These are phyloP conservation scores for Trametes meyenii DNA, from an alignment of 768 basidiomycete genomes.

Conservation along the genomic window DNA sequence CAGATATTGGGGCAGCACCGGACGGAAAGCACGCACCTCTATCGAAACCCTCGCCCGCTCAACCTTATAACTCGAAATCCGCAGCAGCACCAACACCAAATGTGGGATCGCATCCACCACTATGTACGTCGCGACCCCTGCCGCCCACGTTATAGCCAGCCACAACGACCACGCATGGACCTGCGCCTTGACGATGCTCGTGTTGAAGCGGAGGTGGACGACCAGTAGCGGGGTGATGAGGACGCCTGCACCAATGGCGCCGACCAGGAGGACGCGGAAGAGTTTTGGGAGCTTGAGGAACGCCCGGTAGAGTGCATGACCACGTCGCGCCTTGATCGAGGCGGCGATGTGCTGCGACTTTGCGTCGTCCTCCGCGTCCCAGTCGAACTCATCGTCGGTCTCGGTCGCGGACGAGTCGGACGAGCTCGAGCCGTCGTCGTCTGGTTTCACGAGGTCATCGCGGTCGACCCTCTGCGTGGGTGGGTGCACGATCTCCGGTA, in stretches of 20 bases:
- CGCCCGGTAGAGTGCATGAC: conserved; percentile 60
- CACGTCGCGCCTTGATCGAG: conserved; percentile 56
- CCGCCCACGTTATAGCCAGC: conserved; percentile 68
- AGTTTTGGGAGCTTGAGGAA: conserved; percentile 69
- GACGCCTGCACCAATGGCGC: conserved; percentile 60
- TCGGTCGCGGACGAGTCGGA: conserved; percentile 50
- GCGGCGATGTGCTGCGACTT: conserved; percentile 30
- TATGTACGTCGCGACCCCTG: conserved; percentile 60
- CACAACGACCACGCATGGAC: conserved; percentile 71
- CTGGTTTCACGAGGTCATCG: conserved; percentile 26
- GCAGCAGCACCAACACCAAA: conserved; percentile 53
- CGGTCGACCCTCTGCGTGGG: conserved; percentile 21
- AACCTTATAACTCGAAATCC: conserved; percentile 60
- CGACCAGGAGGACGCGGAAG: conserved; percentile 60
- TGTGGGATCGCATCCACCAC: conserved; percentile 66
- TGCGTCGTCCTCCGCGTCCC: conserved; percentile 64
- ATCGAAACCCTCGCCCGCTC: conserved; percentile 70
- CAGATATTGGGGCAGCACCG: not conserved
- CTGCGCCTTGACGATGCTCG: conserved; percentile 50
- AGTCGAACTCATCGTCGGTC: conserved; percentile 72
- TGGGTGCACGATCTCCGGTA: conserved; percentile 20
- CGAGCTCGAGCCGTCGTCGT: conserved; percentile 18
- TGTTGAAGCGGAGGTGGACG: conserved; percentile 61
- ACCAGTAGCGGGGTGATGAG: conserved; percentile 73
- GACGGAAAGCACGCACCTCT: conserved; percentile 47